phyloP scores from a whole-genome alignment of 176 grass and related monocot genomes.

The Saccharum spontaneum region DNA sequence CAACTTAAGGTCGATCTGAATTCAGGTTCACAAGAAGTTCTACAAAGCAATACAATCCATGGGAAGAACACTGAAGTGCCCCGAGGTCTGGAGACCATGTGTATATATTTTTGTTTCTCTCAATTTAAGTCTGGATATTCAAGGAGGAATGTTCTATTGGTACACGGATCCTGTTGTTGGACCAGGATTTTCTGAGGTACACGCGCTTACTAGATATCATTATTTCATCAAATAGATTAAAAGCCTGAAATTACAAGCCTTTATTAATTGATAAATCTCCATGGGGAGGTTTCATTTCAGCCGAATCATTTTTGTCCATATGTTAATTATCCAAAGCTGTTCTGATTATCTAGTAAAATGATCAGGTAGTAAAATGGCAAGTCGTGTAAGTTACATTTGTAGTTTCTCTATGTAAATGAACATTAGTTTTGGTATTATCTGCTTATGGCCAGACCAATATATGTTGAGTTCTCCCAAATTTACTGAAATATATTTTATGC shows the following conservation, averaged over 20 bases:
- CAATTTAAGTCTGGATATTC: conserved; percentile 75
- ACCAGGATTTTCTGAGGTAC: conserved; percentile 84
- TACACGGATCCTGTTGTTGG: conserved; percentile 57
- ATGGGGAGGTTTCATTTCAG: background rate
- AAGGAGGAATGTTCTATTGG: conserved; percentile 98
- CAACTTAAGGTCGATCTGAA: conserved; percentile 6
- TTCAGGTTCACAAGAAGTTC: conserved; percentile 75
- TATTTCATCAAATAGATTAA: background rate
- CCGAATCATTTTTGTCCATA: background rate
- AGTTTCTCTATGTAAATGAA: conserved; percentile 14
- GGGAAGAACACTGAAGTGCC: conserved; percentile 60
- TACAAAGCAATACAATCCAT: conserved; percentile 54
- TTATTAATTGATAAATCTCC: background rate
- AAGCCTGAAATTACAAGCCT: background rate
- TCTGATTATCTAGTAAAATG: background rate
- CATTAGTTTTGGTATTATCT: background rate
- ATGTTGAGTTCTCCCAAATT: background rate
- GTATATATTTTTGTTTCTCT: conserved; percentile 69
- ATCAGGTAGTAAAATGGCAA: background rate
- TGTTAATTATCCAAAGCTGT: background rate
- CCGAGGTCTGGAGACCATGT: conserved; percentile 78
- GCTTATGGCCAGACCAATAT: background rate
- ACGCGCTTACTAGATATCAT: conserved; percentile 7
- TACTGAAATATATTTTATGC: background rate
- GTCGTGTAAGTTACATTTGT: background rate